phyloP scores from a whole-genome alignment of 2,329 filamentous ascomycete genomes.

The Botrytis fragariae region DNA sequence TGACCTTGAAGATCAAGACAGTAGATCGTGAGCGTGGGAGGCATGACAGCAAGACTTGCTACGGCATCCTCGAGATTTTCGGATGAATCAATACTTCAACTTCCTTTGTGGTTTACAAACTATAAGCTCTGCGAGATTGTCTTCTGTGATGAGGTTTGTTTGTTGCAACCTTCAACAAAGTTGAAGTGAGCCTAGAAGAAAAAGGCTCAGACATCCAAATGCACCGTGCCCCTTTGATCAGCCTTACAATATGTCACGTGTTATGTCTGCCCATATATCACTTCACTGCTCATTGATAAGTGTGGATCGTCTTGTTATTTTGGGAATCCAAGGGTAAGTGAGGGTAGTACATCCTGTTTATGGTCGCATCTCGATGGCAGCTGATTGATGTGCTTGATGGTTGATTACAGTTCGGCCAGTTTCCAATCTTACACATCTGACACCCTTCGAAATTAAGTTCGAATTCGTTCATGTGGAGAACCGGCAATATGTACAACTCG shows the following conservation, averaged over 20 bases:
- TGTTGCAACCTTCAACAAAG: neutral
- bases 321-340: neutral
- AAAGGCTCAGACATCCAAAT: neutral
- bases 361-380: neutral
- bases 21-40: neutral
- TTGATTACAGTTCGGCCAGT: neutral
- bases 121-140: too few relatives aligned
- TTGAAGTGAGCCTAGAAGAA: neutral
- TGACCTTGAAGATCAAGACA: neutral
- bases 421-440: neutral
- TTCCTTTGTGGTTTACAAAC: too few relatives aligned
- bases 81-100: fast-evolving
- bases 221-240: neutral
- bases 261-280: neutral
- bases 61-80: neutral
- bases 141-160: neutral
- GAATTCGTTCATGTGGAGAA: neutral
- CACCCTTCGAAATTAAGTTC: neutral
- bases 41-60: neutral
- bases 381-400: neutral
- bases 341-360: too few relatives aligned
- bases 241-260: neutral
- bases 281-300: neutral
- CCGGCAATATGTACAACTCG: neutral
- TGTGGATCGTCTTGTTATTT: too few relatives aligned